Evolutionary conservation across 805 yeast genomes (phyloP), one percentile per base, ranked within the genome.

Genomic region (Yamadazyma olivae): DNA sequence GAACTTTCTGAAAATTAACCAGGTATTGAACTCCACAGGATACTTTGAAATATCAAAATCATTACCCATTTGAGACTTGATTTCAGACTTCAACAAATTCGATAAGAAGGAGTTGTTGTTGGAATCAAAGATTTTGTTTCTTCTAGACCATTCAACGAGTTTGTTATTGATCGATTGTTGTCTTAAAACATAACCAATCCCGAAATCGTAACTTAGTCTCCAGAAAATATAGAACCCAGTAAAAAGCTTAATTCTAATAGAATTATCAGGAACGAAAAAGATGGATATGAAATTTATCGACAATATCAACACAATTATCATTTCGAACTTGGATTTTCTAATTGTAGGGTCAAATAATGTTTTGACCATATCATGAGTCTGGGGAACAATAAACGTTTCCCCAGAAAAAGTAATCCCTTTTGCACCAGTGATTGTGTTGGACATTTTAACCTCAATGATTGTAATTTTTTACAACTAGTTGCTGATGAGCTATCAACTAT

Each of bases 361-460:
- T 43, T 87, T 71, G 22, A 86, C 83, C 93, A 86, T 85, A 53
- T 86, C 95, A 50, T 81, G 83, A 20, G 95, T 86, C 46, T 74
- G 72, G 1, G 85, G 84, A 24, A 70, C 74, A 21, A 56, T 48
- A 43, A 73, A 73, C 16, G 71, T 60, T 28, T 57, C 68, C 4
- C 75, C 76, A 10, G 51, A 46, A 43, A 67, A 64, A 21, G 76
- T 69, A 40, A 70, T 67, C 1, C 77, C 78, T 36, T 57, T 55
- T 17, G 63, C 58, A 2, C 61, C 61, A 10, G 48, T 28, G 12
- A 53, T 50, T 6, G 58, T 51, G 7, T 20, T 20, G 7, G 10
- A 10, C 23, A 20, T 20, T 20, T 20, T 20, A n/a, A n/a, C n/a
- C n/a, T n/a, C n/a, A n/a, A n/a, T n/a, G n/a, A n/a, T n/a, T n/a